Conservation (phyloP, 2,329 filamentous ascomycete genomes). For the Phyllosticta capitalensis region DNA sequence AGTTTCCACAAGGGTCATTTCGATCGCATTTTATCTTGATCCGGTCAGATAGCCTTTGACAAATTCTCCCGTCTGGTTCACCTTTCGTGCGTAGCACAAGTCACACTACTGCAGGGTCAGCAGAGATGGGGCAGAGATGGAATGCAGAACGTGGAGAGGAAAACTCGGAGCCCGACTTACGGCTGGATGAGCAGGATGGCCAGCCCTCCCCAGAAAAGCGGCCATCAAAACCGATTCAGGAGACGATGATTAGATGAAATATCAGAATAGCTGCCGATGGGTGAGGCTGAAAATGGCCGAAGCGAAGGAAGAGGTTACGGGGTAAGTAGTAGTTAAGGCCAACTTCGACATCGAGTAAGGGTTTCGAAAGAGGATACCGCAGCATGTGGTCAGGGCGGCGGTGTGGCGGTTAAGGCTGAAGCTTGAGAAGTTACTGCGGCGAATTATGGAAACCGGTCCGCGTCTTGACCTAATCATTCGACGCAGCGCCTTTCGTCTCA, state of each 20-base stretch:
- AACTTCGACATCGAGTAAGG: neutral
- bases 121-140: neutral
- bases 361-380: neutral
- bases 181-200: conserved; percentile 4
- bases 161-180: neutral
- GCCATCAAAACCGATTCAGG: neutral
- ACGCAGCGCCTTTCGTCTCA: neutral
- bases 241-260: neutral
- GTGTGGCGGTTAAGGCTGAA: neutral
- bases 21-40: conserved; percentile 27
- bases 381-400: neutral
- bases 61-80: neutral
- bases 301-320: neutral
- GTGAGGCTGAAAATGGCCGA: neutral
- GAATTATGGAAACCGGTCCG: neutral
- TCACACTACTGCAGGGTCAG: conserved; percentile 2
- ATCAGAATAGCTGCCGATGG: neutral
- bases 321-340: neutral
- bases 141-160: neutral
- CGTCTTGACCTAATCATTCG: neutral
- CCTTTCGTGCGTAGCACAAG: conserved; percentile 9
- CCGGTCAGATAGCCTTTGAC: neutral
- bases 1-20: conserved; percentile 25
- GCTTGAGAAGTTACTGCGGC: neutral
- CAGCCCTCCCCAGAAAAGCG: neutral